A percentile compares a stretch with the other conserved stretches of the same genome.
phyloP scores from a whole-genome alignment of 345 rosid genomes.

The Heritiera littoralis region DNA sequence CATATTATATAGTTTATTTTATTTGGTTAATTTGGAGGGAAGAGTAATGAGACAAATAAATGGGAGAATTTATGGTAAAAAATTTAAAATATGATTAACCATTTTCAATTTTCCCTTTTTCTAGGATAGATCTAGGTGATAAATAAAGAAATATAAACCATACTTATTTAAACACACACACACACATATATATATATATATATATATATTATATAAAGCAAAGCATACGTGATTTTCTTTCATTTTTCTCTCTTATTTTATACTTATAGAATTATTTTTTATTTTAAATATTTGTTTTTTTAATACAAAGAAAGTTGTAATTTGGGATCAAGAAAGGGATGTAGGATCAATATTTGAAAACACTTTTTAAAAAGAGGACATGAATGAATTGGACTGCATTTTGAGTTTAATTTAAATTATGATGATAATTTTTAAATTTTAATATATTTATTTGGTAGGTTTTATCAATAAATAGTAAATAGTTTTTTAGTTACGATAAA shows the following conservation, averaged over 20 bases:
- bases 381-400: too few relatives aligned
- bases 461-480: neutral
- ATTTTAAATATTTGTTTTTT: neutral
- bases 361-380: too few relatives aligned
- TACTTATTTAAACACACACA: too few relatives aligned
- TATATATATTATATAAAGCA: too few relatives aligned
- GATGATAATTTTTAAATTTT: neutral
- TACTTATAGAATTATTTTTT: neutral
- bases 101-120: neutral
- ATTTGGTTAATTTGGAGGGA: neutral
- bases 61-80: neutral
- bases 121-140: slow-evolving; percentile 13
- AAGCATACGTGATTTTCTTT: neutral
- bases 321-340: too few relatives aligned
- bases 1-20: neutral
- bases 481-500: neutral
- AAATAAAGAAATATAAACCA: neutral
- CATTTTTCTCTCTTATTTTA: neutral
- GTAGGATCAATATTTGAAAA: too few relatives aligned
- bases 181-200: too few relatives aligned
- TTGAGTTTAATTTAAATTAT: neutral
- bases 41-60: neutral
- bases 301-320: too few relatives aligned
- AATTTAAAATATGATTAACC: neutral
- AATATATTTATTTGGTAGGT: neutral